A percentile compares a stretch with the other conserved stretches of the same genome.
Conservation (phyloP, 345 rosid species). For the Salix caprea region DNA sequence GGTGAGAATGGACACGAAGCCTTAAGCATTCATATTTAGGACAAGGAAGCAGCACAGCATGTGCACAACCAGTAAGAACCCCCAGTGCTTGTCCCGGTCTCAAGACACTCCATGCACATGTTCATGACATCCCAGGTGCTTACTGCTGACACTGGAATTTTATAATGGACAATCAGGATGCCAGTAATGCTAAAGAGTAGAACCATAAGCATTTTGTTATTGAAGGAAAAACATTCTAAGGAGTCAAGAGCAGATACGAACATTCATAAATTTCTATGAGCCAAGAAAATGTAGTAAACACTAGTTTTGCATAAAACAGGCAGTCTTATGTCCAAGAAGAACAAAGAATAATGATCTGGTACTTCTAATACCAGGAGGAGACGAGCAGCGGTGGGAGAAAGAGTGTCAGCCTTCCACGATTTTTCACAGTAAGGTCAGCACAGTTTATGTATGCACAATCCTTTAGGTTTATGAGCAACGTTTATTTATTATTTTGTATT, state of each 20-base stretch:
- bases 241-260: neutral
- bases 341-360: neutral
- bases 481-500: neutral
- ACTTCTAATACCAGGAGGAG: neutral
- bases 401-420: too few relatives aligned
- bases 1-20: neutral
- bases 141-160: neutral
- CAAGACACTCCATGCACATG: neutral
- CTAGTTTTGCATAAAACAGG: neutral
- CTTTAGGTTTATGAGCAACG: neutral
- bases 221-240: neutral
- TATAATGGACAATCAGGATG: neutral
- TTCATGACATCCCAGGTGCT: neutral
- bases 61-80: neutral
- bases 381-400: neutral
- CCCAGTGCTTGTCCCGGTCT: neutral
- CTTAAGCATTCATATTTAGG: neutral
- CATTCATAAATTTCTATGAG: neutral
- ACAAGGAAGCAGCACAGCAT: neutral
- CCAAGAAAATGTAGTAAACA: neutral
- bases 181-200: neutral
- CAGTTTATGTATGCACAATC: neutral
- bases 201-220: neutral
- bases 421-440: neutral
- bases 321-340: neutral